Evolutionary conservation across 2,329 filamentous ascomycete species (phyloP).

Genomic region (Ophiostoma triangulosporum): DNA sequence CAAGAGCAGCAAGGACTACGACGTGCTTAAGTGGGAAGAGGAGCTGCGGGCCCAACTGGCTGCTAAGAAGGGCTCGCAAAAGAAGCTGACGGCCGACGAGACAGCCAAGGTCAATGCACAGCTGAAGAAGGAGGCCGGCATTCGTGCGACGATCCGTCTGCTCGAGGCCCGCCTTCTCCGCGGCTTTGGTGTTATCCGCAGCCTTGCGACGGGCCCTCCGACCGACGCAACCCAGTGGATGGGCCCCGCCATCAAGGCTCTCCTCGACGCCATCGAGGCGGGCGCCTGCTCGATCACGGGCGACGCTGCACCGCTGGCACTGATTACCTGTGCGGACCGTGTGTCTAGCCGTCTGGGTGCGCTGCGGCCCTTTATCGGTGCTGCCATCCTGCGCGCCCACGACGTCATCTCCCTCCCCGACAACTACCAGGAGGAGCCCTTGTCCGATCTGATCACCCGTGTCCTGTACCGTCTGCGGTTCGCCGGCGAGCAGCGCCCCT

Average conservation of each 20-base stretch:
- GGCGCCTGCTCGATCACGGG: slow-evolving; percentile 74
- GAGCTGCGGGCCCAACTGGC: slow-evolving; percentile 77
- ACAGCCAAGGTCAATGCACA: slow-evolving; percentile 83
- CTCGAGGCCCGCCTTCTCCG: slow-evolving; percentile 61
- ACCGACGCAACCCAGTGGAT: slow-evolving; percentile 85
- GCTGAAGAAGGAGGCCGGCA: slow-evolving; percentile 69
- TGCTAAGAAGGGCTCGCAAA: slow-evolving; percentile 82
- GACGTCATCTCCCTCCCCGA: slow-evolving; percentile 59
- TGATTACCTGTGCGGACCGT: slow-evolving; percentile 65
- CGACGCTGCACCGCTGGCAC: slow-evolving; percentile 62
- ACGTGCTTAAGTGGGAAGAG: slow-evolving; percentile 93
- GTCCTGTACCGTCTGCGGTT: slow-evolving; percentile 85
- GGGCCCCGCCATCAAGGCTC: slow-evolving; percentile 58
- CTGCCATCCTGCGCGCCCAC: slow-evolving; percentile 71
- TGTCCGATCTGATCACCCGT: slow-evolving; percentile 74
- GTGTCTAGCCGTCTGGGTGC: slow-evolving; percentile 61
- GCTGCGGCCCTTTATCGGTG: slow-evolving; percentile 70
- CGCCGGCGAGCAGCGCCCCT: slow-evolving; percentile 81
- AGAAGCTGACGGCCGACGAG: slow-evolving; percentile 84
- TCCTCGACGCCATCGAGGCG: slow-evolving; percentile 63
- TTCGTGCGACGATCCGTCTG: slow-evolving; percentile 57
- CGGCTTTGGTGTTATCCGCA: slow-evolving; percentile 74
- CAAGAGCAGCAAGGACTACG: slow-evolving; percentile 90
- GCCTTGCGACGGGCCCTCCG: slow-evolving; percentile 74
- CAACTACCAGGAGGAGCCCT: slow-evolving; percentile 62